Evolutionary conservation across 768 basidiomycete genomes (phyloP).

Genomic region (Scleroderma bovista): DNA sequence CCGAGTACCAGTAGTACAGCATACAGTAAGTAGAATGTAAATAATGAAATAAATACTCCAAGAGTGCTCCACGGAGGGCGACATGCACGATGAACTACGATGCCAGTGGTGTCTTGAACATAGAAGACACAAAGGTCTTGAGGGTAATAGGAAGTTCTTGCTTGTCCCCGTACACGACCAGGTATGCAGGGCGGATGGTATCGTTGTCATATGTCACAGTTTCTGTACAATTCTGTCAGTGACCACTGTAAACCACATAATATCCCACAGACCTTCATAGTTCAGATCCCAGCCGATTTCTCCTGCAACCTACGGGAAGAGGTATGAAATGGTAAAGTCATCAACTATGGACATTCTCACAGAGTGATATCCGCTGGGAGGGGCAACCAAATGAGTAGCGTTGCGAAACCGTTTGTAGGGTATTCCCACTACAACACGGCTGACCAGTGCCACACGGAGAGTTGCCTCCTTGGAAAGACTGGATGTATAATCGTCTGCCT

Average conservation of each 20-base stretch:
- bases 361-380: constrained; percentile 58
- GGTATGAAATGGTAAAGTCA: background rate
- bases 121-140: constrained; percentile 22
- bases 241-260: background rate
- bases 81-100: constrained; percentile 10
- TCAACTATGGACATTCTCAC: constrained; percentile 25
- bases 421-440: constrained; percentile 60
- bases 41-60: constrained; percentile 7
- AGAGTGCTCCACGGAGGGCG: background rate
- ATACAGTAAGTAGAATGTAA: constrained; percentile 11
- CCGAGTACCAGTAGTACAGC: background rate
- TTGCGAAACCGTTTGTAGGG: constrained; percentile 46
- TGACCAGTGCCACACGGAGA: constrained; percentile 49
- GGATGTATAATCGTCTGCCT: constrained; percentile 59
- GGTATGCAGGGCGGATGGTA: constrained; percentile 60
- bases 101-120: constrained; percentile 29
- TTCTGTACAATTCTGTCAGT: constrained; percentile 30
- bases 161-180: constrained; percentile 52
- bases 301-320: constrained; percentile 44
- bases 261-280: constrained; percentile 38
- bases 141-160: constrained; percentile 8
- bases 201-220: constrained; percentile 64
- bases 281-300: constrained; percentile 61
- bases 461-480: constrained; percentile 38
- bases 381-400: constrained; percentile 40